phyloP scores from a whole-genome alignment of 805 yeast species.

The Gaillardinia entomophila region DNA sequence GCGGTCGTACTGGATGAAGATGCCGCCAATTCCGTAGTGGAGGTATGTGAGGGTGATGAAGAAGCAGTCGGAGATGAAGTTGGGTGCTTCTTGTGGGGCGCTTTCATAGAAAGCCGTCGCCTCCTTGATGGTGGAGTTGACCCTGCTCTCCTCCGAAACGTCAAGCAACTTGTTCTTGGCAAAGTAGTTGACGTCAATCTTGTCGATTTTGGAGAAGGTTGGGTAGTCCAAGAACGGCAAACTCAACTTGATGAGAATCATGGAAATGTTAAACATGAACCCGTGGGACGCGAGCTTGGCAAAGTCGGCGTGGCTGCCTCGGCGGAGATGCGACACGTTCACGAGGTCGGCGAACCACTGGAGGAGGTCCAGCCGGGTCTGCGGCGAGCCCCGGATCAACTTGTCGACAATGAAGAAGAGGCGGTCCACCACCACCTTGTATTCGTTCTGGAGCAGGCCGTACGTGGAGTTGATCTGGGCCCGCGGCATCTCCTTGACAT shows the following conservation, averaged over 20 bases:
- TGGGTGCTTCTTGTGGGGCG: slow-evolving; percentile 28
- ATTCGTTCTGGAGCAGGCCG: slow-evolving; percentile 61
- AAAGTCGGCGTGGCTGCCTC: slow-evolving; percentile 76
- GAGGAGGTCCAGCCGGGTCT: slow-evolving; percentile 59
- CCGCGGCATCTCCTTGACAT: slow-evolving; percentile 13
- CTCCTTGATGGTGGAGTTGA: slow-evolving; percentile 69
- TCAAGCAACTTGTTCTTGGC: slow-evolving; percentile 48
- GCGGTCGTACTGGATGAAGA: slow-evolving; percentile 50
- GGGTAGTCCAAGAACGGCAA: slow-evolving; percentile 74
- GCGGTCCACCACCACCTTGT: slow-evolving; percentile 51
- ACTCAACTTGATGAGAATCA: slow-evolving; percentile 64
- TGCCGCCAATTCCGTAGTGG: slow-evolving; percentile 88
- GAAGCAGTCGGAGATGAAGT: slow-evolving; percentile 90
- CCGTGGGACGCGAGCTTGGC: slow-evolving; percentile 69
- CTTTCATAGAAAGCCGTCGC: slow-evolving; percentile 51
- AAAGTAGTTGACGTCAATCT: slow-evolving; percentile 70
- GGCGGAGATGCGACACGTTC: slow-evolving; percentile 80
- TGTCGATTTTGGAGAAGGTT: slow-evolving; percentile 60
- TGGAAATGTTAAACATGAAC: slow-evolving; percentile 70
- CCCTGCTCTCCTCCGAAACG: slow-evolving; percentile 74
- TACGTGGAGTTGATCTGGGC: slow-evolving; percentile 44
- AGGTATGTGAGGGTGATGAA: slow-evolving; percentile 71
- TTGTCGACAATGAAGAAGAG: slow-evolving; percentile 67
- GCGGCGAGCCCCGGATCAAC: slow-evolving; percentile 66
- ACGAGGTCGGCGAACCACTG: slow-evolving; percentile 66